Evolutionary conservation across 768 basidiomycete genomes (phyloP), one percentile per base, ranked within the genome.

Genomic region (Leucosporidium creatinivorum): DNA sequence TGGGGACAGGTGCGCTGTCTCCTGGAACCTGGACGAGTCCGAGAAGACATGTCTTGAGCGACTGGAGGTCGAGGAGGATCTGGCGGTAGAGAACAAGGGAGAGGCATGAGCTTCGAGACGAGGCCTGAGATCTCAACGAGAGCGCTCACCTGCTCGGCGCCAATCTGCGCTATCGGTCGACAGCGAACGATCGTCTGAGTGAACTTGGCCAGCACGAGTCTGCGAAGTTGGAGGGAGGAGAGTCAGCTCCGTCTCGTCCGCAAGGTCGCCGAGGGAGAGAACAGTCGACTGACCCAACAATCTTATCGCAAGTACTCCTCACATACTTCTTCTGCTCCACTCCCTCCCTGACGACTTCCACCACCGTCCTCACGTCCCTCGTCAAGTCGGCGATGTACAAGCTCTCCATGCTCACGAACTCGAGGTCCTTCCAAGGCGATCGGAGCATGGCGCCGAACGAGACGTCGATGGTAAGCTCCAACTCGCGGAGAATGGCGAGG

Each of bases 281-380:
- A 36, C 21, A 33, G 33, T 6, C 3, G 9, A 75, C 81, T 67
- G 62, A 96, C 93, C 89, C 91, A 65, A 89, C 88, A 13, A 88
- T 87, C 77, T 96, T 97, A 76, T 99, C 96, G 61, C 93, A 85
- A 77, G 93, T 67, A 79, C 93, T 99, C 62, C 91, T 82, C 52
- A 91, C 76, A 78, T 93, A 98, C 76, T 91, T 96, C 83, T 96
- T 96, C 75, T 92, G 89, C 78, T 98, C 93, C 15, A 98, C 82
- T 13, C 88, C 81, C 4, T 88, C 87, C 68, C 88, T 87, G 61
- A 94, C 84, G 18, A 83, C 80, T 58, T 90, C 91, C 4, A 87
- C 82, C 12, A 93, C 85, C 75, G 87, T 84, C 72, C 91, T 89
- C 30, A 88, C 82, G 0, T 85, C 85, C 58, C 83, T 84, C 5